Percentiles rank a stretch among this genome's conserved stretches.
phyloP scores from a whole-genome alignment of 805 yeast genomes.

The Tetrapisispora phaffii region DNA sequence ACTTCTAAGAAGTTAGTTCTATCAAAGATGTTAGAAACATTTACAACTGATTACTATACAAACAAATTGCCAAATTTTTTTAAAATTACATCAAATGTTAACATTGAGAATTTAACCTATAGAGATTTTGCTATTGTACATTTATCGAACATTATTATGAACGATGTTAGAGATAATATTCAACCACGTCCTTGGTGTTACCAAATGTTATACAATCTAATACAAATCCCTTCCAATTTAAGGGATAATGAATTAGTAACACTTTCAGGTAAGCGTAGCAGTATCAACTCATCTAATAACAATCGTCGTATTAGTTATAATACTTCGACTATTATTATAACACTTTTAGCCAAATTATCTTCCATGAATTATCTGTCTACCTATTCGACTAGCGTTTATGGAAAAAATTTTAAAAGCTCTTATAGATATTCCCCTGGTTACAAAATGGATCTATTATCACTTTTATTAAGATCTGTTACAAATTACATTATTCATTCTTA shows the following conservation, averaged over 20 bases:
- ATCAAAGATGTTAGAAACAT: conserved; percentile 36
- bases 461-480: conserved; percentile 47
- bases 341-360: conserved; percentile 29
- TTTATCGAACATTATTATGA: conserved; percentile 34
- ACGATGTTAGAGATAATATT: conserved; percentile 30
- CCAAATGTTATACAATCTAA: conserved; percentile 52
- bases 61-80: conserved; percentile 45
- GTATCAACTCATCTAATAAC: not conserved
- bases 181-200: conserved; percentile 37
- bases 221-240: conserved; percentile 32
- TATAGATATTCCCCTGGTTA: conserved; percentile 22
- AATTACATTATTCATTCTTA: conserved; percentile 44
- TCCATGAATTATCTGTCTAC: conserved; percentile 20
- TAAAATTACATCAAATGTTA: conserved; percentile 30
- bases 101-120: conserved; percentile 38
- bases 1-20: conserved; percentile 33
- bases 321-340: conserved; percentile 39
- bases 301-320: conserved; percentile 40
- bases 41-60: conserved; percentile 35
- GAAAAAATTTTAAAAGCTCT: not conserved
- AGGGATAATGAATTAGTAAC: conserved; percentile 14
- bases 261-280: conserved; percentile 25
- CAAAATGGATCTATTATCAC: conserved; percentile 48
- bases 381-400: conserved; percentile 5
- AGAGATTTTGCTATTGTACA: conserved; percentile 57